Conservation (phyloP, 1,284 basidiomycete species). For the Cryptococcus sp. region DNA sequence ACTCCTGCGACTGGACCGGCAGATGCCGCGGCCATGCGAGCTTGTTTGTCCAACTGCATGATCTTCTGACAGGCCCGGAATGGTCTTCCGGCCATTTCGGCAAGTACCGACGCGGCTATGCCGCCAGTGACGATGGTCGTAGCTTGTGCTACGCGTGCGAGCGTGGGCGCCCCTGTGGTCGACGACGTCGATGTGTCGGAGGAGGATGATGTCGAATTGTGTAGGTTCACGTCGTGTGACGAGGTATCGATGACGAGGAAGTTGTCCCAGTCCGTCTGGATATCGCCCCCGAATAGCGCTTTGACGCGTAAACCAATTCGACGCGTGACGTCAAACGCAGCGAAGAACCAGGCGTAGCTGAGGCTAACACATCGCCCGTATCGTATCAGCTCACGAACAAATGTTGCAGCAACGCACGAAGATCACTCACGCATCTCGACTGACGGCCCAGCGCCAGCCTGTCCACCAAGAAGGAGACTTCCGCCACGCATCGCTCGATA, state of each 20-base stretch:
- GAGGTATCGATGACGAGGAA: conserved; percentile 22
- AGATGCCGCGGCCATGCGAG: background rate
- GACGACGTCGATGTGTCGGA: conserved; percentile 10
- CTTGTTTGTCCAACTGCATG: conserved; percentile 18
- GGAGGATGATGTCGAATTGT: background rate
- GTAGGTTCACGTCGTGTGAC: background rate
- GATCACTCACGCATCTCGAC: conserved; percentile 42
- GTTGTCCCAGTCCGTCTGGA: conserved; percentile 26
- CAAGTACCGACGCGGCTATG: conserved; percentile 42
- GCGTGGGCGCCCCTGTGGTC: conserved; percentile 29
- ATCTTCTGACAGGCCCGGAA: conserved; percentile 42
- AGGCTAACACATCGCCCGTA: conserved; percentile 19
- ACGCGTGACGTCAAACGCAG: conserved; percentile 51
- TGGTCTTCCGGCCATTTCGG: conserved; percentile 45
- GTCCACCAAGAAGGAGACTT: conserved; percentile 47
- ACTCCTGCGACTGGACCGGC: background rate
- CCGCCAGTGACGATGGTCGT: conserved; percentile 50
- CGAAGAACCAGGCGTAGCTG: conserved; percentile 52
- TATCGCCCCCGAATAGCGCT: conserved; percentile 34
- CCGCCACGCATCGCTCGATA: conserved; percentile 41
- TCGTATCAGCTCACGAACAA: conserved; percentile 8
- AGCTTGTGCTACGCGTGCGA: conserved; percentile 50
- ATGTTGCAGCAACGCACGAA: background rate
- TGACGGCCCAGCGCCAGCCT: conserved; percentile 49
- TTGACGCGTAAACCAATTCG: conserved; percentile 48